Percentiles rank a stretch among this genome's conserved stretches.
Evolutionary conservation across 2,329 filamentous ascomycete genomes (phyloP).

Genomic region (Septoria petroselini): DNA sequence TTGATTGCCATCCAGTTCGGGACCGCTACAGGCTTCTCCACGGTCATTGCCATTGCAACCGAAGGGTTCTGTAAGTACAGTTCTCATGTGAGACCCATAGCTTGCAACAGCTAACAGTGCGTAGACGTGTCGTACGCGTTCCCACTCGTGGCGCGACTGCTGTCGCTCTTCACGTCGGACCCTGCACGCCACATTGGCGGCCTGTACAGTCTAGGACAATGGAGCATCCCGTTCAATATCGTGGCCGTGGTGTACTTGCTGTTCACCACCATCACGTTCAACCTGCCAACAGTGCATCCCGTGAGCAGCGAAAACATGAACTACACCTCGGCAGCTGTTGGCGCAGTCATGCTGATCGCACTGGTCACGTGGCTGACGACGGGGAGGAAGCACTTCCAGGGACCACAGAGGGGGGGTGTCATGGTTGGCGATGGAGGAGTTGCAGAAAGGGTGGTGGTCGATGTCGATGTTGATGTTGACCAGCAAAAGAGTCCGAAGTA

Average conservation of each 20-base stretch:
- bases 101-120: not conserved
- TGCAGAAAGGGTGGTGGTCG: not conserved
- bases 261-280: conserved; percentile 57
- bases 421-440: not conserved
- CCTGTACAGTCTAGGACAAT: conserved; percentile 49
- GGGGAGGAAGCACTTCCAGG: conserved; percentile 51
- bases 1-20: conserved; percentile 47
- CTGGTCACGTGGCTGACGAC: conserved; percentile 53
- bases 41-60: conserved; percentile 56
- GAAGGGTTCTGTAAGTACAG: conserved; percentile 51
- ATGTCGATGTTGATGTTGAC: not conserved
- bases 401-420: conserved; percentile 39
- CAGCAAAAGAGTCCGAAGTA: not conserved
- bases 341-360: conserved; percentile 53
- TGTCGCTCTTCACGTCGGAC: conserved; percentile 46
- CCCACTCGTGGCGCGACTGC: conserved; percentile 52
- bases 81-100: too few species aligned
- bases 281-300: conserved; percentile 52
- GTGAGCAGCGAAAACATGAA: conserved; percentile 57
- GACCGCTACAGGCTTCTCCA: conserved; percentile 43
- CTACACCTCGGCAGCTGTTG: conserved; percentile 56
- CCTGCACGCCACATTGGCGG: conserved; percentile 32
- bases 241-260: conserved; percentile 53
- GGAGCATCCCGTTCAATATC: conserved; percentile 47
- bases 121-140: conserved; percentile 55